Conservation (phyloP, 208 protist species). For the Acanthamoeba rhysodes region DNA sequence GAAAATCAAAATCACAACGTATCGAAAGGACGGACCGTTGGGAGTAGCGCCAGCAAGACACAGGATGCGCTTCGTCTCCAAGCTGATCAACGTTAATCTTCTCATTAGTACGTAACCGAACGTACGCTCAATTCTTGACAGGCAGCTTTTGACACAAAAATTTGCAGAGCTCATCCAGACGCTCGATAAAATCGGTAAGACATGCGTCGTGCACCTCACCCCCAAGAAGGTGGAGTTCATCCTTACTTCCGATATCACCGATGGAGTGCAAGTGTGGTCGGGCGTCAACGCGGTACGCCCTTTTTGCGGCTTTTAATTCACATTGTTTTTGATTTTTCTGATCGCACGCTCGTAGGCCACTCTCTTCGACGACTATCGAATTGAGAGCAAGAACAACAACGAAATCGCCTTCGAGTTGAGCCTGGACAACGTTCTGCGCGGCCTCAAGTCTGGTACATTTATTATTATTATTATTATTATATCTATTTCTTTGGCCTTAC, state of each 20-base stretch:
- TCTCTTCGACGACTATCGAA: constrained; percentile 81
- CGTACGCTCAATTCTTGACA: neutral
- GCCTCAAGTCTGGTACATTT: constrained; percentile 76
- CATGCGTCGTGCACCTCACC: constrained; percentile 70
- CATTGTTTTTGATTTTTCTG: neutral
- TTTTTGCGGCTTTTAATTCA: neutral
- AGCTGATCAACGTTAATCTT: constrained; percentile 74
- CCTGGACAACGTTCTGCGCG: constrained; percentile 78
- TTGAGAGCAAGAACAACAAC: constrained; percentile 81
- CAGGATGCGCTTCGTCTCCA: constrained; percentile 55
- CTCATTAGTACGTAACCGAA: constrained; percentile 66
- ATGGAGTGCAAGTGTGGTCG: constrained; percentile 75
- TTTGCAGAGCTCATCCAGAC: constrained; percentile 72
- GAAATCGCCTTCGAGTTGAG: constrained; percentile 82
- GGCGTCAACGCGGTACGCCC: constrained; percentile 61
- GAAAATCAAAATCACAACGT: neutral
- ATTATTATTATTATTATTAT: neutral
- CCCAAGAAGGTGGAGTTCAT: constrained; percentile 76
- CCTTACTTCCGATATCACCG: constrained; percentile 73
- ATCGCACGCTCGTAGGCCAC: neutral
- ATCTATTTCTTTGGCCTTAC: neutral
- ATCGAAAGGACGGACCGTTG: neutral
- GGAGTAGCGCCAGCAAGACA: neutral
- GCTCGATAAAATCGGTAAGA: constrained; percentile 71
- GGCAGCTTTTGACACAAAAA: neutral